phyloP scores from a whole-genome alignment of 2,329 filamentous ascomycete species.

The Cordyceps militaris region DNA sequence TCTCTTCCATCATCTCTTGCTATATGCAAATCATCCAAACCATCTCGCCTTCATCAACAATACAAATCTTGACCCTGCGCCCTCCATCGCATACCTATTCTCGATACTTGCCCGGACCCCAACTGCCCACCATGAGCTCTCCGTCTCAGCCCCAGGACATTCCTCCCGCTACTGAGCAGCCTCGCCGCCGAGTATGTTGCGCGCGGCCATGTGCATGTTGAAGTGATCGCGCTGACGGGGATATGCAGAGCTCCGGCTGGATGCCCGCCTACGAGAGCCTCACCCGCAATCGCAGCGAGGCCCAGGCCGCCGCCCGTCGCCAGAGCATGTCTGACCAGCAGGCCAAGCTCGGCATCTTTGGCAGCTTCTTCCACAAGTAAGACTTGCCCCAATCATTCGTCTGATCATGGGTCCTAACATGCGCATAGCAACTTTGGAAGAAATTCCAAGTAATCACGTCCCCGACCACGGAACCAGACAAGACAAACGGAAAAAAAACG shows the following conservation, averaged over 20 bases:
- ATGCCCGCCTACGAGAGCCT: constrained; percentile 44
- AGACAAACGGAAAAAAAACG: background rate
- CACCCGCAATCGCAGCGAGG: constrained; percentile 41
- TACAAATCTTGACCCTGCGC: background rate
- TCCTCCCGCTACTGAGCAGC: background rate
- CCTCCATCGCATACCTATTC: background rate
- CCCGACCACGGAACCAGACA: background rate
- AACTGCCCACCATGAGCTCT: background rate
- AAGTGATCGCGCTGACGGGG: background rate
- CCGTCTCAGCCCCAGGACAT: background rate
- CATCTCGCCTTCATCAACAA: background rate
- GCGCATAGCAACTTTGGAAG: constrained; percentile 6
- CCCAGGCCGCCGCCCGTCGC: constrained; percentile 41
- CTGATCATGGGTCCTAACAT: background rate
- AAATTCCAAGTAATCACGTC: constrained; percentile 2
- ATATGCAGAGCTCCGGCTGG: constrained; percentile 37
- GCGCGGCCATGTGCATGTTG: no score
- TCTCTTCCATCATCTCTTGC: background rate
- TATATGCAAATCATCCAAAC: background rate
- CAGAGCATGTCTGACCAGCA: constrained; percentile 50
- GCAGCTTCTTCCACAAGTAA: constrained; percentile 52
- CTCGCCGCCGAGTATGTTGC: constrained; percentile 1
- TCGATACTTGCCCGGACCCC: background rate
- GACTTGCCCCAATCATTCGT: constrained; percentile 15
- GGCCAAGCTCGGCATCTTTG: constrained; percentile 41